Evolutionary conservation across 805 yeast genomes (phyloP).

Genomic region (Pichia nakasei): DNA sequence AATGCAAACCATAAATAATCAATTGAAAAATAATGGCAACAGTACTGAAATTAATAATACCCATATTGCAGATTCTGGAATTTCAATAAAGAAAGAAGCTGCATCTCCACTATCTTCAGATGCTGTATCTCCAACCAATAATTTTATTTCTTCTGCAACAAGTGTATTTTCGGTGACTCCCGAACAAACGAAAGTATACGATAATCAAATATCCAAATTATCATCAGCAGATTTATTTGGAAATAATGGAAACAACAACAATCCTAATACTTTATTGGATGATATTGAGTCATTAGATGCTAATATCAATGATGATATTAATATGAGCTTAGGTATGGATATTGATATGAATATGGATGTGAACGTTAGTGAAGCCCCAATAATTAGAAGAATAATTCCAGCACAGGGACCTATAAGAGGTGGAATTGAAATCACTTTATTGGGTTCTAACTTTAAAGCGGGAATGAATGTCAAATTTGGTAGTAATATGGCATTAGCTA

Average conservation of each 20-base stretch:
- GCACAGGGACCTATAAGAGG: slow-evolving; percentile 94
- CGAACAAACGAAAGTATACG: slow-evolving; percentile 15
- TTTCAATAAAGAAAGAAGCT: slow-evolving; percentile 19
- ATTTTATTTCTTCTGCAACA: slow-evolving; percentile 24
- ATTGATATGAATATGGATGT: neutral
- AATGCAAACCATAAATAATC: slow-evolving; percentile 8
- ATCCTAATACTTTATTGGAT: neutral
- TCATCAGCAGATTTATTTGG: neutral
- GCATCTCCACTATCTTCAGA: slow-evolving; percentile 26
- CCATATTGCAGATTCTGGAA: neutral
- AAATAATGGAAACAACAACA: neutral
- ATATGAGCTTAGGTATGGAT: neutral
- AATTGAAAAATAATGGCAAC: neutral
- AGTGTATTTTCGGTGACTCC: slow-evolving; percentile 27
- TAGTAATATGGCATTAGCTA: slow-evolving; percentile 63
- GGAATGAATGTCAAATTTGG: slow-evolving; percentile 86
- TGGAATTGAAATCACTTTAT: slow-evolving; percentile 87
- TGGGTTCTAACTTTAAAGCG: slow-evolving; percentile 80
- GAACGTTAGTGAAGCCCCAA: slow-evolving; percentile 29
- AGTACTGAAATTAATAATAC: neutral
- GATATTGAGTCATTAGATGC: neutral
- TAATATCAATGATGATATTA: neutral
- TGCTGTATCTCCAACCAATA: slow-evolving; percentile 24
- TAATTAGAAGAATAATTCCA: slow-evolving; percentile 83
- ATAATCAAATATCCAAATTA: neutral